Conservation (phyloP, 768 basidiomycete species). For the Rhodotorula babjevae region DNA sequence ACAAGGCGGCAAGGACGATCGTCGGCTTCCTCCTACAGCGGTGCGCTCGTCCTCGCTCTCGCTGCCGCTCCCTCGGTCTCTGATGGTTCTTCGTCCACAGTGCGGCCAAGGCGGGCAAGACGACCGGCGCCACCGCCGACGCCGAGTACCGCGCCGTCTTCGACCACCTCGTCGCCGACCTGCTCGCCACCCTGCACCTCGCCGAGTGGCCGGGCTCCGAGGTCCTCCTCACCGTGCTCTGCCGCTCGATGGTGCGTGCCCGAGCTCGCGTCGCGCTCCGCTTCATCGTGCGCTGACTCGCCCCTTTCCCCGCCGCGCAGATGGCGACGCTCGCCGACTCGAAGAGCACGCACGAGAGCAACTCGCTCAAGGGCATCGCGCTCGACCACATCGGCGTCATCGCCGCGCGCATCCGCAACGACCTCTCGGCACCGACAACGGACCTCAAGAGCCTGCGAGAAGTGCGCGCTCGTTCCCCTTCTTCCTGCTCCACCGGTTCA, state of each 20-base stretch:
- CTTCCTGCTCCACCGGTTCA: neutral
- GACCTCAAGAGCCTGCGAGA: slow-evolving; percentile 60
- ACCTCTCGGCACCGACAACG: slow-evolving; percentile 46
- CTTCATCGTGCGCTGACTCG: neutral
- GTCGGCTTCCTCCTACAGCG: slow-evolving; percentile 68
- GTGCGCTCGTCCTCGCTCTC: slow-evolving; percentile 43
- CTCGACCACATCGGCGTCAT: slow-evolving; percentile 93
- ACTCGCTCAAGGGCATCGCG: slow-evolving; percentile 80
- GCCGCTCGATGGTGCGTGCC: slow-evolving; percentile 75
- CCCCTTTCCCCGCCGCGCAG: slow-evolving; percentile 51
- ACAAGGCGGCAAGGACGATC: slow-evolving; percentile 78
- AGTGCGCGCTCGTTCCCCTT: slow-evolving; percentile 49
- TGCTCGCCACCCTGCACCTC: slow-evolving; percentile 81
- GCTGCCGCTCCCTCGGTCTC: no score
- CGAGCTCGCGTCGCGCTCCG: neutral
- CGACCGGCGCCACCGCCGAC: slow-evolving; percentile 85
- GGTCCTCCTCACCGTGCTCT: slow-evolving; percentile 70
- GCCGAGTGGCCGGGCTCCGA: slow-evolving; percentile 97
- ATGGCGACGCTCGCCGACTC: slow-evolving; percentile 76
- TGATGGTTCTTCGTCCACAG: neutral
- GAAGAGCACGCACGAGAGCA: slow-evolving; percentile 67
- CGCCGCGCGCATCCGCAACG: slow-evolving; percentile 69
- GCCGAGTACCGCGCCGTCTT: slow-evolving; percentile 89
- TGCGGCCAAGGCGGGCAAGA: slow-evolving; percentile 67
- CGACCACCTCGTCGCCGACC: slow-evolving; percentile 81